These are phyloP conservation scores for Hypoxylon sp. DNA, from an alignment of 2,329 filamentous ascomycete genomes.

Conservation along the genomic window DNA sequence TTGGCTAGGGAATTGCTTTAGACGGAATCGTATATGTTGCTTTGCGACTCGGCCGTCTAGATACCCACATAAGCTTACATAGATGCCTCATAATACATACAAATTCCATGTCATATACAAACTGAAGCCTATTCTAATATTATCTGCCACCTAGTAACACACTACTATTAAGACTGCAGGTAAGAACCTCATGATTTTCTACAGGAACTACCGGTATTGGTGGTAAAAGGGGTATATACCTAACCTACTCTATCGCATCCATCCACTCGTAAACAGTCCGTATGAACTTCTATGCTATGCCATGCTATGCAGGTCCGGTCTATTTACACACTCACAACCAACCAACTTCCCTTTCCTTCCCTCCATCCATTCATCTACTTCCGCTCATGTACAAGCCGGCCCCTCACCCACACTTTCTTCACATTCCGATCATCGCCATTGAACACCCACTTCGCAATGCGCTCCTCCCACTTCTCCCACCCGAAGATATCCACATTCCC, in stretches of 20 bases:
- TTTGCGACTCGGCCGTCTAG: background rate
- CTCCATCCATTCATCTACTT: no score
- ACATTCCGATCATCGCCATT: constrained; percentile 95
- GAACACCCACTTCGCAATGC: constrained; percentile 93
- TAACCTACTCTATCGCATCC: background rate
- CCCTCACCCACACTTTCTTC: constrained; percentile 88
- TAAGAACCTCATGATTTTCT: background rate
- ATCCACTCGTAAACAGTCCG: background rate
- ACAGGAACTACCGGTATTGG: background rate
- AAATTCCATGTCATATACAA: background rate
- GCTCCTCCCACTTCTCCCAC: constrained; percentile 89
- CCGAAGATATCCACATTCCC: constrained; percentile 91
- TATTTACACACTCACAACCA: constrained; percentile 10
- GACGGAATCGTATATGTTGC: background rate
- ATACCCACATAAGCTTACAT: background rate
- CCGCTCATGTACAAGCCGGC: constrained; percentile 80
- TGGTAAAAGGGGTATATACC: background rate
- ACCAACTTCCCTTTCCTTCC: constrained; percentile 16
- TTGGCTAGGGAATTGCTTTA: background rate
- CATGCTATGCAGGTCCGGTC: background rate
- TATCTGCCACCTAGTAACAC: no score
- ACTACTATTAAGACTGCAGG: background rate
- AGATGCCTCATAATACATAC: background rate
- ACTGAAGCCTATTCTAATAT: no score
- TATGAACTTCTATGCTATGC: constrained; percentile 1